Base-by-base conservation (phyloP, 176 grass and related monocot species). In the Guadua angustifolia region DNA sequence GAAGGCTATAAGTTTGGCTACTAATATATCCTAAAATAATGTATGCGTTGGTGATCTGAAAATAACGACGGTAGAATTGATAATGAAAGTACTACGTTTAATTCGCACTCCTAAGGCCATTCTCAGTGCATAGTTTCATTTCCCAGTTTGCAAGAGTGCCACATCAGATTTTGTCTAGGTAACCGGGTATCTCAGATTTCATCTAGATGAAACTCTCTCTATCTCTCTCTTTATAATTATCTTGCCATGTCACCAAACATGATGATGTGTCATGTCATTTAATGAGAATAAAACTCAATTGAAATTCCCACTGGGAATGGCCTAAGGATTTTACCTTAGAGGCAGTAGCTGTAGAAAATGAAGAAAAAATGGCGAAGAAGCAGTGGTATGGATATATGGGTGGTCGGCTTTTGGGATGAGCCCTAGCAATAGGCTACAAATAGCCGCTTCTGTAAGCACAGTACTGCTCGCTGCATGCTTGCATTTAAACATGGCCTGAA, bases 401-500 rank as follows among this genome's bases (percentile, higher is more conserved):
- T 73, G 79, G 73, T 86, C 88, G 88, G 88, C 79, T 86, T 83
- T 86, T 78, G 73, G 40, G 73, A 82, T 24, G 72, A 90, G 6
- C 79, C 67, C 79, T 79, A 83, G 73, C 83, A 50, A 83, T 73
- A 79, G 74, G 73, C 79, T 86, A 83, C 84, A 86, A 90, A 74
- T 45, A 83, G 60, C 74, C 83, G 74, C 55, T 79, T 82, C 69
- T 83, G 86, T 92, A 33, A 88, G 71, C 44, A 72, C 82, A 86
- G 38, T 86, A 58, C 74, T 87, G 83, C 74, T 22, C 71, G 77
- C 84, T 73, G 66, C 14, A 12, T 78, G 77, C 52, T 81, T 69
- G 66, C 85, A 86, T 77, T 90, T 92, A 86, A 92, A 87, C 75
- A 61, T 87, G 75, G 68, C 80, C 74, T 73, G 58, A 74, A 89